Evolutionary conservation across 768 basidiomycete genomes (phyloP), one percentile per base, ranked within the genome.

Genomic region (Pisolithus tinctorius): DNA sequence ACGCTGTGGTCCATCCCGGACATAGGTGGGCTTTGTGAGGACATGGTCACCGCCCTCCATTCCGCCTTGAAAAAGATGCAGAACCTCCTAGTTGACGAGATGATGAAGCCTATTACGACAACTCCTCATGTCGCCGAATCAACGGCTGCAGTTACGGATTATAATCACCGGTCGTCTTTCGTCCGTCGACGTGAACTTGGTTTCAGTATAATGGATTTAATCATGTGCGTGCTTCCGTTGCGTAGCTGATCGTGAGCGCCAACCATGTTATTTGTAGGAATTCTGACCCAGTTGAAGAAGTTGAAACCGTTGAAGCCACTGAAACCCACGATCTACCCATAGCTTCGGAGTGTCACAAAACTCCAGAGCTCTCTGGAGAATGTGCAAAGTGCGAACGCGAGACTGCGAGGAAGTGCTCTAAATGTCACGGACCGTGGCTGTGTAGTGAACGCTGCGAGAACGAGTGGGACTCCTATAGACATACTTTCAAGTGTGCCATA

Each of bases 1-100:
- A 34, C 39, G 23, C 48, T 27, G 4, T 49, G 48, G 48, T 49
- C 48, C 10, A 40, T 49, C n/a, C 48, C 48, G 6, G 48, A 49
- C 16, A 42, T 42, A 3, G 29, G 6, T 11, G 48, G 27, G 27
- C 40, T 49, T 40, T 39, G 10, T 13, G 7, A 30, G 8, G 48
- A 31, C 9, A 29, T 31, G 40, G 40, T n/a, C 16, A 11, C 5
- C 7, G 23, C 16, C 10, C 14, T 48, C 9, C 11, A 48, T 49
- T 40, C 38, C 14, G 27, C 48, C 14, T 20, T 42, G 17, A 49
- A 29, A 7, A 49, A 49, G n/a, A 41, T 42, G 25, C 48, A 27
- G 9, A 49, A 49, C n/a, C 3, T 27, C 20, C n/a, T 49, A 9
- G 48, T 27, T 23, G n/a, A 39, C 4, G 38, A 49, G 38, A 20